Evolutionary conservation across 2,329 filamentous ascomycete genomes (phyloP), one percentile per base, ranked within the genome.

Genomic region (Parafenestella ontariensis): DNA sequence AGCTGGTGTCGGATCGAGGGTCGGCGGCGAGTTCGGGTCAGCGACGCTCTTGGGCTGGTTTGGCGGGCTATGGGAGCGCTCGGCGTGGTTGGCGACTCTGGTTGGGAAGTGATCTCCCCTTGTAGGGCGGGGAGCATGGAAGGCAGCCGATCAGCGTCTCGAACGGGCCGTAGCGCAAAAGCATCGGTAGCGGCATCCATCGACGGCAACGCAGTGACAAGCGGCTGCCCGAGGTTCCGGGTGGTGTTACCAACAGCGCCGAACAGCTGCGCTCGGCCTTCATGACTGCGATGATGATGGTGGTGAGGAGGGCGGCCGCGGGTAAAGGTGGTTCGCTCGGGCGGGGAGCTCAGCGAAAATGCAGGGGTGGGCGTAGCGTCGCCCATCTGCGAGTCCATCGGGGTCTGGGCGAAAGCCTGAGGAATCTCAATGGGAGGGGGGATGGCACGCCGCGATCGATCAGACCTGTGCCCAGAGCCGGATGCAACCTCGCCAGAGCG

Each of bases 1-100:
- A 89, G 86, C 70, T 96, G 92, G 69, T 97, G 94, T 54, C 92
- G 87, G 64, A 97, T 95, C 0, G 92, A 92, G 29, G 92, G 92
- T 31, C 93, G 86, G 66, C 91, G 84, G 46, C 89, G 83, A 17
- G 85, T 79, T 40, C 78, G 78, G 4, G 81, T 78, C 2, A 83
- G 81, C 2, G 82, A 82, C 39, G 73, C 68, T 52, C 74, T 69
- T 23, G 77, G 76, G 53, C 76, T 79, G 26, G 67, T 71, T 52
- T 71, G 73, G 39, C 64, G 69, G 31, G 56, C 66, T 31, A 58
- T 63, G 49, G 65, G 70, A 51, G 69, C 73, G 51, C 68, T 73
- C 37, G 67, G 78, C 45, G 81, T 78, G 23, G 87, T 74, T 45
- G 74, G 72, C 53, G 71, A 97, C 52, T 93, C 90, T 8, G 95